Conservation (phyloP, 805 yeast genomes). For the Blastobotrys mokoenaii region DNA sequence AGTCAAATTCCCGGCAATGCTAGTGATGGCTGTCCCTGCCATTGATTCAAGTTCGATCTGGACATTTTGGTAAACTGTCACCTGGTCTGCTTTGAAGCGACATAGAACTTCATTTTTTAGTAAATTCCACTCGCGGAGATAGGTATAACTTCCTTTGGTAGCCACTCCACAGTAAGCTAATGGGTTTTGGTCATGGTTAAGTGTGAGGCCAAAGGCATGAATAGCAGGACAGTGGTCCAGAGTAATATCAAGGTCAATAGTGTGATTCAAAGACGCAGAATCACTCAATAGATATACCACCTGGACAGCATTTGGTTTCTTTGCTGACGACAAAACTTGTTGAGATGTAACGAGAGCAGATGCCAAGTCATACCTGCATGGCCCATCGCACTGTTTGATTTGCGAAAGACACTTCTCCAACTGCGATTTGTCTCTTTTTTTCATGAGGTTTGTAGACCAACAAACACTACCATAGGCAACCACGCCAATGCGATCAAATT, state of each 20-base stretch:
- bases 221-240: constrained; percentile 1
- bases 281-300: too few relatives aligned
- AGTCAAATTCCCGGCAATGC: constrained; percentile 8
- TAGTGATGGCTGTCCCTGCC: constrained; percentile 9
- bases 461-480: constrained; percentile 7
- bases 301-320: too few relatives aligned
- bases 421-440: background rate
- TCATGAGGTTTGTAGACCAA: background rate
- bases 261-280: too few relatives aligned
- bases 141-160: constrained; percentile 18
- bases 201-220: constrained; percentile 20
- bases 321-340: too few relatives aligned
- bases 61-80: constrained; percentile 12
- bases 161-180: constrained; percentile 9
- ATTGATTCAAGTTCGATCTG: constrained; percentile 9
- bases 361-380: too few relatives aligned
- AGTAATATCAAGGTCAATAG: too few relatives aligned
- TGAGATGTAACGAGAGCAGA: too few relatives aligned
- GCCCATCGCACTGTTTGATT: background rate
- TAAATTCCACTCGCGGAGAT: constrained; percentile 16
- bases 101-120: constrained; percentile 12
- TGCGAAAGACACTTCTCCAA: background rate
- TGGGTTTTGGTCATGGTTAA: constrained; percentile 15
- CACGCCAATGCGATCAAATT: constrained; percentile 12
- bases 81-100: constrained; percentile 11